These are phyloP conservation scores for Tulasnella calospora DNA, from an alignment of 768 basidiomycete genomes.

Conservation along the genomic window DNA sequence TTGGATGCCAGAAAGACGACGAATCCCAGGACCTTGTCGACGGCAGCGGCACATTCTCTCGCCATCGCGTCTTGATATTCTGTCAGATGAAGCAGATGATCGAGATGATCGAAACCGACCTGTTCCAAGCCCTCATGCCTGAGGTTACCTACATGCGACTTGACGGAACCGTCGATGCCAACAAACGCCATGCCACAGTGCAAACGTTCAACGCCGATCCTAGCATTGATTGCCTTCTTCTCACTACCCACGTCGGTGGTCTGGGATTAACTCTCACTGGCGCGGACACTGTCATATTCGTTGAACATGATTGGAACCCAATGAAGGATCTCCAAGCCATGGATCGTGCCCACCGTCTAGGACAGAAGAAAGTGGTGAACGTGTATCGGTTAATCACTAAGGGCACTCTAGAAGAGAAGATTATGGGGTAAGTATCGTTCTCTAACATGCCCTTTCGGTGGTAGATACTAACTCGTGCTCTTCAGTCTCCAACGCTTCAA, in stretches of 20 bases:
- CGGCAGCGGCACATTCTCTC: slow-evolving; percentile 60
- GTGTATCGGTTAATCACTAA: slow-evolving; percentile 96
- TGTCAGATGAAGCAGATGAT: slow-evolving; percentile 99
- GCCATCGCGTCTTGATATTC: slow-evolving; percentile 98
- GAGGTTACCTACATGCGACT: slow-evolving; percentile 97
- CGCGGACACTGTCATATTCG: slow-evolving; percentile 98
- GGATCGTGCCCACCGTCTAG: slow-evolving; percentile 97
- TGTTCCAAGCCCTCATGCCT: slow-evolving; percentile 90
- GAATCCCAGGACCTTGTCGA: slow-evolving; percentile 46
- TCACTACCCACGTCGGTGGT: slow-evolving; percentile 97
- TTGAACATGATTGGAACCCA: slow-evolving; percentile 99
- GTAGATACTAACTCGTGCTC: slow-evolving; percentile 21
- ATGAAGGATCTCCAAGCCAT: slow-evolving; percentile 99
- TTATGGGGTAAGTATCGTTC: slow-evolving; percentile 79
- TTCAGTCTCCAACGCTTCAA: slow-evolving; percentile 94
- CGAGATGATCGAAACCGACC: slow-evolving; percentile 89
- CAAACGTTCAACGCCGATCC: slow-evolving; percentile 98
- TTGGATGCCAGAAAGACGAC: slow-evolving; percentile 69
- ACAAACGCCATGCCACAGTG: slow-evolving; percentile 92
- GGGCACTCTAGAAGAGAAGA: slow-evolving; percentile 97
- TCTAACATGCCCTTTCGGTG: neutral
- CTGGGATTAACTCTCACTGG: slow-evolving; percentile 93
- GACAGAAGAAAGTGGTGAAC: slow-evolving; percentile 98
- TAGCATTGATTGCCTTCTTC: slow-evolving; percentile 89
- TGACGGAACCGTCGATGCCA: slow-evolving; percentile 86